phyloP scores from a whole-genome alignment of 495 filamentous ascomycete species.

The Daldinia vernicosa region DNA sequence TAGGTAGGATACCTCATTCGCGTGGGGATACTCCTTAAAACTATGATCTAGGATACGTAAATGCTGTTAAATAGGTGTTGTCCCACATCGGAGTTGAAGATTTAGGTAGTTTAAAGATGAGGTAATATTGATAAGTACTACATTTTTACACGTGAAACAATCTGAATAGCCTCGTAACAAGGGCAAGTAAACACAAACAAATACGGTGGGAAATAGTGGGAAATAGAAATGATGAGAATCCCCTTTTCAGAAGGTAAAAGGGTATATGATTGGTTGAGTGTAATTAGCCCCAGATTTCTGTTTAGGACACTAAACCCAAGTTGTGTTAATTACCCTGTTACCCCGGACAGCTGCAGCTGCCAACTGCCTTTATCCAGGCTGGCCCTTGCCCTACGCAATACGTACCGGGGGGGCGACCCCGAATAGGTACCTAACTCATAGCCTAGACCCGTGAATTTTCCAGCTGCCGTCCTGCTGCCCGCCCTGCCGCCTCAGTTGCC shows the following conservation, averaged over 20 bases:
- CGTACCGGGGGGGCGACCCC: not conserved
- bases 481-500: not conserved
- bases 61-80: not conserved
- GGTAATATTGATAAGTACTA: constrained; percentile 3
- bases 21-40: not conserved
- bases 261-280: not conserved
- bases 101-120: not conserved
- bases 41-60: not conserved
- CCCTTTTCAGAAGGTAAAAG: not conserved
- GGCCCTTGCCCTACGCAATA: constrained; percentile 19
- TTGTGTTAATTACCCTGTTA: constrained; percentile 27
- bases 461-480: not conserved
- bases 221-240: not conserved
- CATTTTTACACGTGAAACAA: not conserved
- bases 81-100: not conserved
- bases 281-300: constrained; percentile 19
- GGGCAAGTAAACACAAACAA: not conserved
- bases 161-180: not conserved
- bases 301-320: constrained; percentile 2
- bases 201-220: not conserved
- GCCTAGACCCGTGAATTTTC: not conserved
- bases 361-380: constrained; percentile 10
- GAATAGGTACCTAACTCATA: too few relatives aligned
- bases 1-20: not conserved
- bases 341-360: constrained; percentile 35